Evolutionary conservation across 2,329 filamentous ascomycete genomes (phyloP).

Genomic region (Arthrocladium fulminans): DNA sequence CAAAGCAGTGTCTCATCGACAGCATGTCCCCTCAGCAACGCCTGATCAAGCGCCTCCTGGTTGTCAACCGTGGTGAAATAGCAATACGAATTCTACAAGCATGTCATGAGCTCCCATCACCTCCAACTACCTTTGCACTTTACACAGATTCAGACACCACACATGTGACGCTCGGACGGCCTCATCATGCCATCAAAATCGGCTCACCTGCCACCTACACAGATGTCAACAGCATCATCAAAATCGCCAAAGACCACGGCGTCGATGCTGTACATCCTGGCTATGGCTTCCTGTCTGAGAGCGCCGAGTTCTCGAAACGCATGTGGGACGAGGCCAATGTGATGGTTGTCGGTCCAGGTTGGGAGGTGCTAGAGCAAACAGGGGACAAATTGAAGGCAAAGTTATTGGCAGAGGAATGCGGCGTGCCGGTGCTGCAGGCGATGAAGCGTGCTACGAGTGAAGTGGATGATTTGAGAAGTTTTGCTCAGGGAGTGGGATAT

Average conservation of each 20-base stretch:
- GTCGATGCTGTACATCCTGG: conserved; percentile 52
- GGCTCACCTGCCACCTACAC: conserved; percentile 46
- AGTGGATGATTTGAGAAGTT: conserved; percentile 39
- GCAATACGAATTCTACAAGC: conserved; percentile 48
- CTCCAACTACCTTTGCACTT: conserved; percentile 47
- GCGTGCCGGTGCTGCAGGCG: conserved; percentile 45
- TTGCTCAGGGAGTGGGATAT: conserved; percentile 50
- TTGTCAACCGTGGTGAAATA: conserved; percentile 55
- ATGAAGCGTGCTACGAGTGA: conserved; percentile 37
- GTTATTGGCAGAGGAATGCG: conserved; percentile 42
- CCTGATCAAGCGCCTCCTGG: conserved; percentile 42
- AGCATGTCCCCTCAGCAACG: conserved; percentile 24
- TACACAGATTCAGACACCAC: conserved; percentile 48
- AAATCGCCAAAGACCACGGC: conserved; percentile 39
- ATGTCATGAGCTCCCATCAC: conserved; percentile 45
- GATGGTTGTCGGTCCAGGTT: conserved; percentile 47
- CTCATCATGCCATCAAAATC: conserved; percentile 44
- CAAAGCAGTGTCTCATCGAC: no score
- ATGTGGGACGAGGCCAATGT: conserved; percentile 43
- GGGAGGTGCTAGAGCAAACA: conserved; percentile 48
- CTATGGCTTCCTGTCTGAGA: conserved; percentile 56
- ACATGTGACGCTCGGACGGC: conserved; percentile 42
- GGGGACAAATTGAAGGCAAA: conserved; percentile 50
- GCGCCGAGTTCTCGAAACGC: conserved; percentile 39
- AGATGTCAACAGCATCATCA: conserved; percentile 41